These are phyloP conservation scores for Penicillium fuscoglaucum DNA, from an alignment of 2,329 filamentous ascomycete species.

Conservation along the genomic window DNA sequence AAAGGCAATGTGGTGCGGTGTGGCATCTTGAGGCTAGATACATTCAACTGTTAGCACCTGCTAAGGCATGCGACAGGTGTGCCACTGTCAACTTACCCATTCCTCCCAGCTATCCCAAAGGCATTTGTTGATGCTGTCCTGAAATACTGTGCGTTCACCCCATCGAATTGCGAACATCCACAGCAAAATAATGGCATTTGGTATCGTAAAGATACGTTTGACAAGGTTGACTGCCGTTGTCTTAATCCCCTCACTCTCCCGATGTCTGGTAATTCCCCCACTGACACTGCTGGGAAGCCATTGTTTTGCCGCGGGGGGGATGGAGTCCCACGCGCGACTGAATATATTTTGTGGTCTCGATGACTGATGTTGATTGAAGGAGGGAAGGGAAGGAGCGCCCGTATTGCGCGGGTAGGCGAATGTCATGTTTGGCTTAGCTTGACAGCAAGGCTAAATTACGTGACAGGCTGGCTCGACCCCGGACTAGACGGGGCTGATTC, in stretches of 20 bases:
- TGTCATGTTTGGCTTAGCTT: constrained; percentile 32
- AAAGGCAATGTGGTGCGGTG: constrained; percentile 80
- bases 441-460: constrained; percentile 9
- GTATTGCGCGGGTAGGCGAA: constrained; percentile 35
- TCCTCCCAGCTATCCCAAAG: constrained; percentile 86
- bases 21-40: constrained; percentile 69
- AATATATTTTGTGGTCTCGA: constrained; percentile 15
- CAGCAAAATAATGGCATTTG: constrained; percentile 66
- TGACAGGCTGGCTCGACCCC: constrained; percentile 15
- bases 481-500: constrained; percentile 16
- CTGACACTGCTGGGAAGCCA: constrained; percentile 22
- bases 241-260: constrained; percentile 20
- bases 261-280: constrained; percentile 8
- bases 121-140: constrained; percentile 68
- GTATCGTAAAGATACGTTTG: constrained; percentile 44
- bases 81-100: constrained; percentile 65
- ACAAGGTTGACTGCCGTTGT: constrained; percentile 14
- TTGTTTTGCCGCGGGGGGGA: constrained; percentile 26
- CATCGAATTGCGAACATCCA: constrained; percentile 80
- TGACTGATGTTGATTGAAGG: constrained; percentile 20
- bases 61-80: not conserved
- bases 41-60: constrained; percentile 8
- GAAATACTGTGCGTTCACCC: constrained; percentile 80
- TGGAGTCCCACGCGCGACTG: constrained; percentile 16
- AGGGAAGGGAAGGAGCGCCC: constrained; percentile 29